Base-by-base conservation (phyloP, 352 stramenopile species). In the Globisporangium polare region DNA sequence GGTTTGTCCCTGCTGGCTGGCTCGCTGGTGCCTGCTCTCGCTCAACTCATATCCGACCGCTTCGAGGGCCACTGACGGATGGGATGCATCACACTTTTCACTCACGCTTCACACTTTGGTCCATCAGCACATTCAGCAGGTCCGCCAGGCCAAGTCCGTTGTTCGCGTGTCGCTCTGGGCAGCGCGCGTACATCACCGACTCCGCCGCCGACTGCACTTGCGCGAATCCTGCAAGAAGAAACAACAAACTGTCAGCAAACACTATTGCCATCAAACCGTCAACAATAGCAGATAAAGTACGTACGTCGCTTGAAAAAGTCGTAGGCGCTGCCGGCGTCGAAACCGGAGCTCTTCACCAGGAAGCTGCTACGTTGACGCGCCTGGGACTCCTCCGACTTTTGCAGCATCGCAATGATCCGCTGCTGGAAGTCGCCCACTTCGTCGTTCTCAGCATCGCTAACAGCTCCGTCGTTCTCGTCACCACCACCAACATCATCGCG, bases 271-370 rank as follows among this genome's bases (percentile, higher is more conserved):
- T 24, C 7, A 52, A 52, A 17, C 13, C 20, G 27, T 50, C 41
- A 53, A 17, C 10, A 22, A 49, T 1, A n/a, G n/a, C n/a, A n/a
- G 24, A 31, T 27, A 15, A n/a, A 42, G 9, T 39, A 86, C 80
- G 49, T 83, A 88, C 78, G 80, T 55, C 58, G 71, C 51, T 90
- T 90, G 73, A 90, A 77, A 60, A 90, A 88, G 63, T 86, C 74
- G 60, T 88, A 88, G 52, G 72, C 74, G 18, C 63, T 65, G 39
- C 65, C 67, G 18, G 80, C 80, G 53, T 90, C 74, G 66, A 88
- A 88, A n/a, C 67, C 67, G 27, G 80, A 87, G 27, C 60, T 39
- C 9, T 73, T 61, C 26, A 79, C 66, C 31, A 76, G 50, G 39
- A 88, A 89, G 62, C 74, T 86, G 29, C 71, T 63, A 7, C 77